Evolutionary conservation across 2,329 filamentous ascomycete species (phyloP).

Genomic region (Colletotrichum kahawae): DNA sequence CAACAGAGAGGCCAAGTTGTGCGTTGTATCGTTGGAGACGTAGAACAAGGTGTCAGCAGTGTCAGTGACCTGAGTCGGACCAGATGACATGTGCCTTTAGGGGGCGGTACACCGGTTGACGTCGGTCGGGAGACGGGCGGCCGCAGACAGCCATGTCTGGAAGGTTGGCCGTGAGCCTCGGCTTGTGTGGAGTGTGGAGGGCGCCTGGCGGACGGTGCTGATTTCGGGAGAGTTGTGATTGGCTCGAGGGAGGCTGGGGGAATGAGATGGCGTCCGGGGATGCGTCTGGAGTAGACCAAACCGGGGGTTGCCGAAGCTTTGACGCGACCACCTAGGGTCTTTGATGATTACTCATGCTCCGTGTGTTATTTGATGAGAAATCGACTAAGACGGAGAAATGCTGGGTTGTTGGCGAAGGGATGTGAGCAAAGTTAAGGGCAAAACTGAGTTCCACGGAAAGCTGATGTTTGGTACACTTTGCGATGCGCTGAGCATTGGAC

Average conservation of each 20-base stretch:
- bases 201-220: slow-evolving; percentile 13
- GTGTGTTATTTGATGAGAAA: background rate
- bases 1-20: background rate
- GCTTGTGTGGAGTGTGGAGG: slow-evolving; percentile 12
- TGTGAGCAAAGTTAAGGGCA: background rate
- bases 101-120: slow-evolving; percentile 9
- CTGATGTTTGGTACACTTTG: background rate
- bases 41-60: background rate
- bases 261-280: slow-evolving; percentile 10
- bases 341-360: background rate
- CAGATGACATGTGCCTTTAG: background rate
- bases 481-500: background rate
- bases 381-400: background rate
- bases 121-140: background rate
- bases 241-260: background rate
- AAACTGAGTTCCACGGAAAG: background rate
- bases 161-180: slow-evolving; percentile 15
- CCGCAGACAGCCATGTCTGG: slow-evolving; percentile 6
- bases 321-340: background rate
- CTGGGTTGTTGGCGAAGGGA: background rate
- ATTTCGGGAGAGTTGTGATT: slow-evolving; percentile 18
- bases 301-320: background rate
- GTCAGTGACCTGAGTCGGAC: background rate
- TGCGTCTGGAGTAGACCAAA: background rate
- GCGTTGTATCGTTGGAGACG: background rate